Conservation (phyloP, 345 rosid genomes). For the Brassica carinata region DNA sequence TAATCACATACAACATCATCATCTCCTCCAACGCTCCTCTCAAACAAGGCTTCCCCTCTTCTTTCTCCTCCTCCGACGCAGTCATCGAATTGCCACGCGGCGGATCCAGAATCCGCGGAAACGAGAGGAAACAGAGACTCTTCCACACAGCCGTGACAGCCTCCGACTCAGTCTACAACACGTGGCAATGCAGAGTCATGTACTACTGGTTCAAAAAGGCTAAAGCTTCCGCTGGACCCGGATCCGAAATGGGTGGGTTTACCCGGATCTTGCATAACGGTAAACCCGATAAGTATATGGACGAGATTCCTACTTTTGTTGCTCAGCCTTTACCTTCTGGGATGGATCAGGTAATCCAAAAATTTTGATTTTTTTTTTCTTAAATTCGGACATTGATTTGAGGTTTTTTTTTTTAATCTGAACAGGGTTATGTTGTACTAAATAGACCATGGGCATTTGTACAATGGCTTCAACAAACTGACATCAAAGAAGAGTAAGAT, state of each 20-base stretch:
- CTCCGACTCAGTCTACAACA: slow-evolving; percentile 87
- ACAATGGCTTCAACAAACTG: slow-evolving; percentile 90
- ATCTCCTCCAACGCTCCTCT: slow-evolving; percentile 94
- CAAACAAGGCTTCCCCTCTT: slow-evolving; percentile 69
- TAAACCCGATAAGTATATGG: slow-evolving; percentile 76
- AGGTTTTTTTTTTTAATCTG: not conserved
- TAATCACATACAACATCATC: slow-evolving; percentile 94
- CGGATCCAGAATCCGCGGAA: slow-evolving; percentile 40
- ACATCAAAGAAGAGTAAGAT: slow-evolving; percentile 89
- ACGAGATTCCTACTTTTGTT: slow-evolving; percentile 96
- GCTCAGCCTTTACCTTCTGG: slow-evolving; percentile 95
- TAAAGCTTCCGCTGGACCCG: slow-evolving; percentile 56
- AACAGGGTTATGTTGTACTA: slow-evolving; percentile 90
- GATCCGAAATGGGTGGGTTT: slow-evolving; percentile 89
- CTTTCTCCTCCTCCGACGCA: slow-evolving; percentile 57
- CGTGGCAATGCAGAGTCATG: slow-evolving; percentile 98
- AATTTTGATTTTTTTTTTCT: not conserved
- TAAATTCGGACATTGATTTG: not conserved
- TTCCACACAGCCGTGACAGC: slow-evolving; percentile 99
- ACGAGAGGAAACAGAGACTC: slow-evolving; percentile 9
- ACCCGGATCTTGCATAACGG: slow-evolving; percentile 97
- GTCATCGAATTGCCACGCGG: slow-evolving; percentile 73
- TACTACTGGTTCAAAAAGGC: slow-evolving; percentile 97
- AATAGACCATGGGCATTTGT: slow-evolving; percentile 99
- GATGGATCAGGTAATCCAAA: slow-evolving; percentile 74